A percentile compares a stretch with the other conserved stretches of the same genome.
Conservation (phyloP, 805 yeast genomes). For the Sugiyamaella qingdaonensis region DNA sequence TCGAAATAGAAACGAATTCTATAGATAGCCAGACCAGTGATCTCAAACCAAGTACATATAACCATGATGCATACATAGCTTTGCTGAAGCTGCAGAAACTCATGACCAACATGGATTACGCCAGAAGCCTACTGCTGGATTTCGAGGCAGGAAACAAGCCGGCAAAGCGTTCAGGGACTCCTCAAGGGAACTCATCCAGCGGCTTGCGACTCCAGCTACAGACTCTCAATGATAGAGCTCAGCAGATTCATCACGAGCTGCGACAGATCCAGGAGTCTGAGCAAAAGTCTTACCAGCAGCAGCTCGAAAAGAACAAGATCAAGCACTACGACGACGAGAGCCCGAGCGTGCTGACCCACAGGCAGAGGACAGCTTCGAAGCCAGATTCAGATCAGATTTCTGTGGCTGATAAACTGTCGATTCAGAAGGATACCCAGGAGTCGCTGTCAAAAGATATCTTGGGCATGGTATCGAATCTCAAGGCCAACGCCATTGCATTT, state of each 20-base stretch:
- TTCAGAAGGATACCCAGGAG: constrained; percentile 38
- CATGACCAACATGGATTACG: constrained; percentile 19
- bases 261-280: constrained; percentile 10
- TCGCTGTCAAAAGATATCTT: constrained; percentile 46
- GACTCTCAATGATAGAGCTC: constrained; percentile 16
- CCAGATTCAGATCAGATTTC: constrained; percentile 6
- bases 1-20: background rate
- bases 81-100: constrained; percentile 19
- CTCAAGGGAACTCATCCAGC: background rate
- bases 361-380: background rate
- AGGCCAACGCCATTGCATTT: constrained; percentile 45
- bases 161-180: background rate
- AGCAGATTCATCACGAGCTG: constrained; percentile 11
- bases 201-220: constrained; percentile 5
- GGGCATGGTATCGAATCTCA: constrained; percentile 45
- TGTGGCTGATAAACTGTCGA: constrained; percentile 24
- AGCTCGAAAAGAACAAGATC: background rate
- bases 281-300: background rate
- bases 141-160: constrained; percentile 9
- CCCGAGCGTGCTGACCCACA: background rate
- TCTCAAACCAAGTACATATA: background rate
- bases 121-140: constrained; percentile 20
- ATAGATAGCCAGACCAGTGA: background rate
- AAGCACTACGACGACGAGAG: background rate
- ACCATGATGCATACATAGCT: constrained; percentile 16